A percentile compares a stretch with the other conserved stretches of the same genome.
These are phyloP conservation scores for Carex arenaria DNA, from an alignment of 202 grass and related monocot species.

Conservation along the genomic window DNA sequence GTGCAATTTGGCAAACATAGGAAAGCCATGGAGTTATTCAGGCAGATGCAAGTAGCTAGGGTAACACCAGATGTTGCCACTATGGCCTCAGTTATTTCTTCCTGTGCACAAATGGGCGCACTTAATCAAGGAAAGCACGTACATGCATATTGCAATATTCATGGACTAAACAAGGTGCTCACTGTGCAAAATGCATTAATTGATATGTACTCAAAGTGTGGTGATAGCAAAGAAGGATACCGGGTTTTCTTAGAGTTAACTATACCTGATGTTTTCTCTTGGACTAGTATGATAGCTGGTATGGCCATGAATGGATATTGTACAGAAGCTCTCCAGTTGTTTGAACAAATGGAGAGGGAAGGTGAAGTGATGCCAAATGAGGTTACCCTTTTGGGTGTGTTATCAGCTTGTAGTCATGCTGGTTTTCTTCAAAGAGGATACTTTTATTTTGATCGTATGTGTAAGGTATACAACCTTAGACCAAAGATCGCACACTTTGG, in stretches of 20 bases:
- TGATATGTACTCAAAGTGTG: constrained; percentile 97
- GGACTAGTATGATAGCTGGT: constrained; percentile 88
- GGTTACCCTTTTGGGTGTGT: constrained; percentile 75
- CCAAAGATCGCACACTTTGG: constrained; percentile 82
- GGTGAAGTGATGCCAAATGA: constrained; percentile 62
- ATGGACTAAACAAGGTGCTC: constrained; percentile 53
- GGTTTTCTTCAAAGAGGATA: constrained; percentile 77
- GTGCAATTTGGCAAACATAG: constrained; percentile 57
- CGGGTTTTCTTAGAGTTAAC: constrained; percentile 53
- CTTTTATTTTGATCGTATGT: constrained; percentile 73
- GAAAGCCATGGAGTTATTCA: constrained; percentile 63
- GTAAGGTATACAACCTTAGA: constrained; percentile 46
- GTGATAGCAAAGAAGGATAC: constrained; percentile 69
- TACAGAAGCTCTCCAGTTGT: constrained; percentile 71
- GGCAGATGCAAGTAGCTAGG: constrained; percentile 63
- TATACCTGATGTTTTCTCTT: constrained; percentile 68
- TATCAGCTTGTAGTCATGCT: constrained; percentile 89
- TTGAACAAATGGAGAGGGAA: constrained; percentile 73
- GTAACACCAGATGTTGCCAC: constrained; percentile 65
- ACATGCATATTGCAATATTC: constrained; percentile 67
- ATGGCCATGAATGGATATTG: constrained; percentile 73
- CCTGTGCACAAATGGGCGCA: constrained; percentile 72
- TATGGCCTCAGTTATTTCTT: constrained; percentile 78
- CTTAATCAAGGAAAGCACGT: constrained; percentile 65
- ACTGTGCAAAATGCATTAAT: constrained; percentile 78